Evolutionary conservation across 176 grass and related monocot species (phyloP), one percentile per base, ranked within the genome.

Genomic region (Zea mays): DNA sequence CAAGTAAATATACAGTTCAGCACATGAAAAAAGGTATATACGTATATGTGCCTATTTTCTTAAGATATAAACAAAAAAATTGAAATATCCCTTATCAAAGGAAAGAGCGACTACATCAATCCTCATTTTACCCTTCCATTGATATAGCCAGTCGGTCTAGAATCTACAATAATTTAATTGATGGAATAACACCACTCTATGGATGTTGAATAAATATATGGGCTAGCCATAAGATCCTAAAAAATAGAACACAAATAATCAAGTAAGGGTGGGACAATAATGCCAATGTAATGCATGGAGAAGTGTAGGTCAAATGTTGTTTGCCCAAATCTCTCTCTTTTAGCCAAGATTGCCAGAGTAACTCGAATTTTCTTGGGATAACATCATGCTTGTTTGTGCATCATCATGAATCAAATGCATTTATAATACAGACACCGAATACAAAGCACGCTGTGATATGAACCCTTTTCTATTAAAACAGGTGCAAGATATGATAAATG

Each of bases 1-100:
- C 8, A 67, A 46, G 21, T 80, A 73, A 70, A 56, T 39, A 61
- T 61, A 62, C 45, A 69, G 13, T 27, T 65, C 67, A 65, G 50
- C 0, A 75, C 5, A 54, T 8, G 14, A 19, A 75, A 84, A 38
- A 76, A 19, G 7, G 21, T 13, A 43, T 17, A 60, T 13, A 1
- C 5, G 17, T 13, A 43, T 17, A 60, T 13, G 0, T 8, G 4
- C n/a, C 13, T 68, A 10, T 69, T 40, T 10, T 63, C 9, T 74
- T 81, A 8, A 6, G 0, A 64, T 63, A 84, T 9, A 79, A 74
- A 54, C 61, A 11, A 64, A 46, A 16, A 75, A 19, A n/a, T 43
- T 54, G 5, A 75, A 34, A 54, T 5, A 63, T n/a, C 20, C 67
- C 8, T 72, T 67, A 67, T 38, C 39, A 35, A 5, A 14, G 73